Evolutionary conservation across 208 protist species (phyloP).

Genomic region (Leishmania braziliensis): DNA sequence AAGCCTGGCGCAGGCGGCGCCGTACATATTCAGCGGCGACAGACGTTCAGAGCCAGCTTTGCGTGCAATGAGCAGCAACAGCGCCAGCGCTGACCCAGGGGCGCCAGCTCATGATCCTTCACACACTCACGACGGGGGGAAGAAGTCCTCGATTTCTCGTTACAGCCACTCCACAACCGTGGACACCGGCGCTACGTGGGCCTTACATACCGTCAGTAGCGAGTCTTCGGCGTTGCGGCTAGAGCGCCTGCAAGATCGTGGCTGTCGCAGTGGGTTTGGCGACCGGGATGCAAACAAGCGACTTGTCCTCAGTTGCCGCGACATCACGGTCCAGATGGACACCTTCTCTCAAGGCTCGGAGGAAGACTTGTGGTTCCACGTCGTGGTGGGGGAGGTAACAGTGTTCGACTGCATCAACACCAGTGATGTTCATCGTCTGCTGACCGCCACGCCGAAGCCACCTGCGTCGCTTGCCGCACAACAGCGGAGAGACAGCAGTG

Average conservation of each 20-base stretch:
- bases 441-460: constrained; percentile 42
- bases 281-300: constrained; percentile 45
- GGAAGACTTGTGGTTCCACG: constrained; percentile 48
- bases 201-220: neutral
- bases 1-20: constrained; percentile 8
- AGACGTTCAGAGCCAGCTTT: neutral
- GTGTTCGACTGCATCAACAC: constrained; percentile 65
- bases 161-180: neutral
- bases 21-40: constrained; percentile 7
- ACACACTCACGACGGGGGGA: neutral
- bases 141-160: neutral
- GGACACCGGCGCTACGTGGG: neutral
- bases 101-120: neutral
- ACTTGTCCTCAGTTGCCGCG: constrained; percentile 51
- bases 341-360: constrained; percentile 40
- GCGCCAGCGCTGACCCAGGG: neutral
- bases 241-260: constrained; percentile 20
- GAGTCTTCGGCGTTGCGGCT: constrained; percentile 32
- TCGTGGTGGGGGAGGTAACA: constrained; percentile 46
- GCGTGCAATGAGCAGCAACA: neutral
- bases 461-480: neutral
- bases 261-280: constrained; percentile 41
- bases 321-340: constrained; percentile 54
- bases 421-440: constrained; percentile 51
- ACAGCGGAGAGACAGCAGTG: neutral